Base-by-base conservation (phyloP, 164 flowering plant genomes). In the Annona cherimola region DNA sequence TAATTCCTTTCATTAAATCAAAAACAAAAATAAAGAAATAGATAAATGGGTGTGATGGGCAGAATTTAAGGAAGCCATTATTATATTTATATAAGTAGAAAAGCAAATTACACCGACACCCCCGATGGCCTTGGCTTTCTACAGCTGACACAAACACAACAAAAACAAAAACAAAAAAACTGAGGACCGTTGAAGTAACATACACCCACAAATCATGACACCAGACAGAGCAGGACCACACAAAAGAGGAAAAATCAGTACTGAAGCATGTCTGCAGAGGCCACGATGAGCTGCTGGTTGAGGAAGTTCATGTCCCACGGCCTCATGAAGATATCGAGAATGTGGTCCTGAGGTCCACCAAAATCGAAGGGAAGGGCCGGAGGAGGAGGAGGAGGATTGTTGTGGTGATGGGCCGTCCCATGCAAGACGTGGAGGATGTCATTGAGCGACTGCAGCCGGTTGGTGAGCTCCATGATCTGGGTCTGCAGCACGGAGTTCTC, bases 401-500 rank as follows among this genome's bases (percentile, higher is more conserved):
- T 26, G 35, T 26, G 35, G 35, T 26, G 35, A 43, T 14, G 63
- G 60, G 40, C 35, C 0, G 35, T 69, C 20, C 42, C 60, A 12
- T 69, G 54, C 65, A 88, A 76, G 79, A 66, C 83, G 40, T 61
- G 73, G 63, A 83, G 71, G 76, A 91, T 93, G 43, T 89, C 91
- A 61, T 85, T 82, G 9, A 93, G 88, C 9, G 92, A 90, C 16
- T 86, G 71, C 9, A 91, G 69, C 68, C 97, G 86, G 18, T 88
- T 84, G 60, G 73, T 84, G 26, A 93, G 81, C 72, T 93, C 98
- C 60, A 57, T 61, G 78, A 84, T 79, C 77, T 89, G 97, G 74
- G 92, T 92, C 71, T 85, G 84, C 66, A 90, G 71, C 16, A 90
- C 77, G 1, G 89, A 83, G 72, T 90, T 93, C 62, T 93, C 91